These are phyloP conservation scores for Fusarium fracticaudum DNA, from an alignment of 2,329 filamentous ascomycete genomes.

Conservation along the genomic window DNA sequence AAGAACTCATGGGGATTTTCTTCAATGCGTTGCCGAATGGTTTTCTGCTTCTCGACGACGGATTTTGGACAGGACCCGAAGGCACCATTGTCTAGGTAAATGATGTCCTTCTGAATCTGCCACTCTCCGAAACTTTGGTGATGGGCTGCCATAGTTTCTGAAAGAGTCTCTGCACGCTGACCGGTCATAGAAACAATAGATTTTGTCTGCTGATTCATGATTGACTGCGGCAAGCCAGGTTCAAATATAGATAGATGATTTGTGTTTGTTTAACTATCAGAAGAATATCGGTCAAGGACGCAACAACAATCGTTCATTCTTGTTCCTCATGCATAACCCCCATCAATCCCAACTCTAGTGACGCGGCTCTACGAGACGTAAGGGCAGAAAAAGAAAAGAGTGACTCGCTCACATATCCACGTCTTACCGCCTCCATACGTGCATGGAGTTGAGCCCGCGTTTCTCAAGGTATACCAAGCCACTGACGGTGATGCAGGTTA, in stretches of 20 bases:
- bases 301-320: background rate
- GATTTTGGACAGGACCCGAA: background rate
- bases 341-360: background rate
- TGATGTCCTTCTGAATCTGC: background rate
- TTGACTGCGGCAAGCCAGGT: background rate
- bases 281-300: background rate
- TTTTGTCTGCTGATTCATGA: background rate
- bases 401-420: background rate
- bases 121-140: background rate
- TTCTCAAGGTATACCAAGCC: background rate
- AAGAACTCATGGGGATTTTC: background rate
- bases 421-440: background rate
- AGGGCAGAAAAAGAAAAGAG: background rate
- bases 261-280: background rate
- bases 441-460: background rate
- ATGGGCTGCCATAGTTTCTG: background rate
- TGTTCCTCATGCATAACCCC: background rate
- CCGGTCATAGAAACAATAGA: background rate
- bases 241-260: background rate
- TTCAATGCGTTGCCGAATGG: background rate
- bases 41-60: background rate
- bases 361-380: background rate
- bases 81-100: background rate
- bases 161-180: fast-evolving
- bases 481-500: background rate